phyloP scores from a whole-genome alignment of 108 stramenopile genomes.

The Skeletonema costatum region DNA sequence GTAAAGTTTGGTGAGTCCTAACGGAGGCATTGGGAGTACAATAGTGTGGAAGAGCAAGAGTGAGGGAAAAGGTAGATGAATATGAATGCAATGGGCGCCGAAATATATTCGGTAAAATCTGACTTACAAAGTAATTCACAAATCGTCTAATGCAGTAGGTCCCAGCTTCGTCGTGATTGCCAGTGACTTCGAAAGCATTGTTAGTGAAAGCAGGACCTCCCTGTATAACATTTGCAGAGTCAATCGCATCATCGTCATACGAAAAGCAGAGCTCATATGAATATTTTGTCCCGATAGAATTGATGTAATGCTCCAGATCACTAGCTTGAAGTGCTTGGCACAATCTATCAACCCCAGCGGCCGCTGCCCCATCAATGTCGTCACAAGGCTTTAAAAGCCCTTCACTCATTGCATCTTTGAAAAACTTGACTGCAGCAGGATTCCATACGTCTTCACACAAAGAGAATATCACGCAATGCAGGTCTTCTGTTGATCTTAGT shows the following conservation, averaged over 20 bases:
- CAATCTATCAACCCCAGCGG: slow-evolving; percentile 15
- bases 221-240: neutral
- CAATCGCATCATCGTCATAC: slow-evolving; percentile 21
- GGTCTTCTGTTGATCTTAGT: no score
- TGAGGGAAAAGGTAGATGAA: no score
- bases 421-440: neutral
- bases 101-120: neutral
- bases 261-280: slow-evolving; percentile 21
- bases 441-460: neutral
- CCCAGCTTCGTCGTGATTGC: neutral
- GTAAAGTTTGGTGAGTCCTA: neutral
- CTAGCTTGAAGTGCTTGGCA: slow-evolving; percentile 31
- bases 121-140: neutral
- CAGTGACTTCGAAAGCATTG: neutral
- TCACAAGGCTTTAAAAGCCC: neutral
- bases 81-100: no score
- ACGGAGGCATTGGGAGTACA: no score
- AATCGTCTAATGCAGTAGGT: neutral
- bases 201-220: neutral
- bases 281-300: slow-evolving; percentile 15
- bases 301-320: slow-evolving; percentile 11
- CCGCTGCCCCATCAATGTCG: neutral
- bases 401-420: neutral
- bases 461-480: no score
- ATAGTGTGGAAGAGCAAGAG: no score